A percentile compares a stretch with the other conserved stretches of the same genome.
Evolutionary conservation across 129 eudicot species (phyloP).

Genomic region (Tanacetum coccineum): DNA sequence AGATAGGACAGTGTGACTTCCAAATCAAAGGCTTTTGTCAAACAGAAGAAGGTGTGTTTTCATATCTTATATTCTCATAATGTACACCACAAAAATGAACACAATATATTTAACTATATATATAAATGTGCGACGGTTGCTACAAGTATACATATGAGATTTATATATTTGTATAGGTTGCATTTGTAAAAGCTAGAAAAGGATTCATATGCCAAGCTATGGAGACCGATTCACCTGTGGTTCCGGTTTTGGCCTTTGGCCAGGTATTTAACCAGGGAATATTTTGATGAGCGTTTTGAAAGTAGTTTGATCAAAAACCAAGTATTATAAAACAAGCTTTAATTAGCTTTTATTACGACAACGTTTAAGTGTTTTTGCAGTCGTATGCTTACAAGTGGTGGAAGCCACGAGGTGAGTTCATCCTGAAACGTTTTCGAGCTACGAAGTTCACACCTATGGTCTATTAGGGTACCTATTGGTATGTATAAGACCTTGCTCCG

Average conservation of each 20-base stretch:
- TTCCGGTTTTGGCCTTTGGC: constrained; percentile 86
- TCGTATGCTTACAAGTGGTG: constrained; percentile 73
- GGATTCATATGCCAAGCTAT: constrained; percentile 81
- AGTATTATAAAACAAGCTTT: no score
- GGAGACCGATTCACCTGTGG: constrained; percentile 67
- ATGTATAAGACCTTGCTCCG: no score
- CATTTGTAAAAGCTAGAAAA: constrained; percentile 53
- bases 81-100: no score
- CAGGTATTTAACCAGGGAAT: constrained; percentile 41
- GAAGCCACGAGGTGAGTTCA: constrained; percentile 68
- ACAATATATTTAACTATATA: no score
- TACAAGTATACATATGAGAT: neutral
- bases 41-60: no score
- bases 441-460: constrained; percentile 64
- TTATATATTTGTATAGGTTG: constrained; percentile 41
- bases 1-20: no score
- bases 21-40: no score
- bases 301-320: no score
- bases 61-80: no score
- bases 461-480: no score
- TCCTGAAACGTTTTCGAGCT: constrained; percentile 52
- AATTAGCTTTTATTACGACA: neutral
- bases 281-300: neutral
- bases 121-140: no score
- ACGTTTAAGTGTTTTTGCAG: constrained; percentile 36